Evolutionary conservation across 2,329 filamentous ascomycete genomes (phyloP), one percentile per base, ranked within the genome.

Genomic region (Sclerotinia minor): DNA sequence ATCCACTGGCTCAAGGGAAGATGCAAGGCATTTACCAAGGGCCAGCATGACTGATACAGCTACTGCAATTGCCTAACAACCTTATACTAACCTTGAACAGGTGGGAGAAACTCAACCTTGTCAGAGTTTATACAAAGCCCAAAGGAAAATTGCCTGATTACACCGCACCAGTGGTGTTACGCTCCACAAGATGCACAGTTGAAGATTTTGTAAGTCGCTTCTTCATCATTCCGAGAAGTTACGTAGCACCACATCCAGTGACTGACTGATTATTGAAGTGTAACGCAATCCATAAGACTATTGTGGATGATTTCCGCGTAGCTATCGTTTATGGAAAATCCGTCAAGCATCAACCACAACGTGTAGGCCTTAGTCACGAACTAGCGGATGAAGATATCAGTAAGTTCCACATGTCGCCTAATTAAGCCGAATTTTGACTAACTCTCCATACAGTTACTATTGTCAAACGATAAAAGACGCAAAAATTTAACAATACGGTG

Each of bases 271-370:
- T 7, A 64, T 67, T n/a, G 2, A 77, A 97, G 93, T 99, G 95
- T 81, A 97, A 97, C 81, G 87, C 92, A 73, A 99, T 99, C 78
- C 95, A 99, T 81, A 92, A 95, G 79, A 96, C 88, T 67, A 98
- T 99, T 78, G 85, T 95, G 67, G 95, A 99, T 75, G 90, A 97
- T 75, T 99, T 99, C 85, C 96, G 94, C 81, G 87, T 89, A 70
- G 95, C 95, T 66, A 90, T 99, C 77, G 95, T 99, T 53, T 99
- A 98, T 79, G 95, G 95, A 74, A 95, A 94, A 79, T 97, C 94
- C 67, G 94, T 98, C 74, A 98, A 98, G 85, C 95, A 99, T 82
- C 95, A 98, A 81, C 95, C 95, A 72, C 95, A 99, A 81, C 88
- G 94, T 76, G 95, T 98, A 71, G 95, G 95, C 61, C 85, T 99